Base-by-base conservation (phyloP, 805 yeast genomes). In the Wickerhamiella siamensis region DNA sequence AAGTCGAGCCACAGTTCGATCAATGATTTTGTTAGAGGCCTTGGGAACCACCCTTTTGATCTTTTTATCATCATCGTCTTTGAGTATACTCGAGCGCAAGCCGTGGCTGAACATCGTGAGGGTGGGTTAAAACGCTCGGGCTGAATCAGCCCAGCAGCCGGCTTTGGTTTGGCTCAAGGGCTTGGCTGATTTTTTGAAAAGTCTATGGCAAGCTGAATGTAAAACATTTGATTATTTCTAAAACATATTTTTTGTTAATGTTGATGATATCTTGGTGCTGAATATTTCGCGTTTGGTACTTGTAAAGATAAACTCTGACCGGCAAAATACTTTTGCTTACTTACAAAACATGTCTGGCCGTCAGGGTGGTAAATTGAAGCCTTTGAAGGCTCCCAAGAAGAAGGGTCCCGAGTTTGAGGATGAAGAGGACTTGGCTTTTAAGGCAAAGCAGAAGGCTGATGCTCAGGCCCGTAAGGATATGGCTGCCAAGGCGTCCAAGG, bases 351-450 rank as follows among this genome's bases (percentile, higher is more conserved):
- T 86, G 95, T 84, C 95, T 39, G 86, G 94, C 56, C 86, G 95
- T 69, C 95, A 87, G 71, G 96, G 96, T 59, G 96, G 96, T 58
- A 87, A 87, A 63, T 77, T 87, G 46, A 87, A 87, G 76, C 96
- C 77, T 40, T 69, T 81, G 53, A 80, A 80, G 74, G 77, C 76
- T 6, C 81, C 88, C 52, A 88, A 83, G 67, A 88, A 83, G 67
- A 84, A 84, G 74, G 72, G 73, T 57, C 69, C 67, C 43, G 80
- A 77, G 47, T 24, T 60, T 65, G 47, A 58, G 43, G 94, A 86
- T 60, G 95, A 87, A 2, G 96, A 87, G 45, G 96, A 86, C 49
- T 42, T 70, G 22, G 95, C 95, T 4, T 86, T 77, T 73, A 83
- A 83, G 69, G 88, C 80, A 57, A 87, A 86, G 71, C 94, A 84